Evolutionary conservation across 139 green algal species (phyloP).

Genomic region (Coccomyxa sp.): DNA sequence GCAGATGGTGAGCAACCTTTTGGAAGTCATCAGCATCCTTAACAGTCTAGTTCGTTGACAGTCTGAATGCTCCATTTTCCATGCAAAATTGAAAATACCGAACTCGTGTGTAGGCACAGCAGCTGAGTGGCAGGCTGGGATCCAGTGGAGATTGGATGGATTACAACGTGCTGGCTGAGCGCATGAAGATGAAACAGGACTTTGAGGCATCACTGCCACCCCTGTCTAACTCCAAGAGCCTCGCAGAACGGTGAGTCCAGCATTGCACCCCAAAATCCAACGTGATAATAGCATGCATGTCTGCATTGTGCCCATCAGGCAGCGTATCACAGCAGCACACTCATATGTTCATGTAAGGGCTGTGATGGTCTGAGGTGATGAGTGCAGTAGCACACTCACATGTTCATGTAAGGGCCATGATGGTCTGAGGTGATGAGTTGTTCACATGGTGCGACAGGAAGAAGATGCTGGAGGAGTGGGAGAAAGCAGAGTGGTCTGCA

Average conservation of each 20-base stretch:
- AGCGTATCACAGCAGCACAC: not conserved
- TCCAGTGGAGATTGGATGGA: not conserved
- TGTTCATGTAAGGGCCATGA: not conserved
- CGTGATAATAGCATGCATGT: not conserved
- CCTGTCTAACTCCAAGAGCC: not conserved
- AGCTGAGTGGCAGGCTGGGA: not conserved
- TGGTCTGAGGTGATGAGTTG: not conserved
- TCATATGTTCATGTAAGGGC: not conserved
- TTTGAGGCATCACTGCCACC: not conserved
- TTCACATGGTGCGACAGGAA: not conserved
- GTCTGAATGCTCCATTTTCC: not conserved
- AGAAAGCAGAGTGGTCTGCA: not conserved
- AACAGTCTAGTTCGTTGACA: not conserved
- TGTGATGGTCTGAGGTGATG: not conserved
- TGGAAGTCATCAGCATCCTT: not conserved
- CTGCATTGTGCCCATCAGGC: not conserved
- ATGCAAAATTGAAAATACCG: not conserved
- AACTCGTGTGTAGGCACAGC: not conserved
- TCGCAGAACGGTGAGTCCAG: not conserved
- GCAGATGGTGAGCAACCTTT: not conserved
- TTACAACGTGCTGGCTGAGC: not conserved
- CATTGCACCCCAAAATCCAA: not conserved
- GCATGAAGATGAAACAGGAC: not conserved
- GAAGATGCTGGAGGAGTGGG: not conserved
- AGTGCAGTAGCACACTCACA: not conserved